Evolutionary conservation across 2,329 filamentous ascomycete species (phyloP).

Genomic region (Colletotrichum filicis): DNA sequence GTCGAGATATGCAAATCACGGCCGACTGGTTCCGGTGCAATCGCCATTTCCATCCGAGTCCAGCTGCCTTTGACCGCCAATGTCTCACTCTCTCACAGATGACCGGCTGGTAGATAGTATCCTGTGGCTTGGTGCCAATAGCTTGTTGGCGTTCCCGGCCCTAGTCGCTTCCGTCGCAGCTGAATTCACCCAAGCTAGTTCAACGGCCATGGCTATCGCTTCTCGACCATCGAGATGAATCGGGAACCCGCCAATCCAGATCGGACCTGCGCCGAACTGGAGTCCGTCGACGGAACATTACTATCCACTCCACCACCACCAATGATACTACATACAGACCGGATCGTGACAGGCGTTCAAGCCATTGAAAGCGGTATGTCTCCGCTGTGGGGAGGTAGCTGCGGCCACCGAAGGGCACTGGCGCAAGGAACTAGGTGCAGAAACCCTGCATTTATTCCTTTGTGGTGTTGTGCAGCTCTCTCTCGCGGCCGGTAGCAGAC

Average conservation of each 20-base stretch:
- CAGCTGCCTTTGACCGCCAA: neutral
- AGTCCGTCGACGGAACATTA: constrained; percentile 11
- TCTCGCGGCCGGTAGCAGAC: neutral
- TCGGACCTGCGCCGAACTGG: constrained; percentile 16
- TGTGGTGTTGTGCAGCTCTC: constrained; percentile 2
- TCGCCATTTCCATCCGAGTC: neutral
- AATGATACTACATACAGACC: neutral
- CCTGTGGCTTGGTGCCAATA: neutral
- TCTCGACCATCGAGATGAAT: constrained; percentile 10
- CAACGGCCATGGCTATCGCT: constrained; percentile 12
- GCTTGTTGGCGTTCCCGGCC: neutral
- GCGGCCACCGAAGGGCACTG: constrained; percentile 13
- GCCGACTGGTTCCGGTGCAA: neutral
- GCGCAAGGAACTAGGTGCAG: constrained; percentile 10
- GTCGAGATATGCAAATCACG: neutral
- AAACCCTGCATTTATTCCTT: constrained; percentile 18
- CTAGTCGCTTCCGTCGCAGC: constrained; percentile 8
- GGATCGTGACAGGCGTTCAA: constrained; percentile 15
- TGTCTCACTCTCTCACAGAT: neutral
- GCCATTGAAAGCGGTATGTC: neutral
- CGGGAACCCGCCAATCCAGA: constrained; percentile 8
- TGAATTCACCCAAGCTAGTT: neutral
- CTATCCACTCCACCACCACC: neutral
- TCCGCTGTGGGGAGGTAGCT: constrained; percentile 20
- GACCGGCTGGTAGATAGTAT: neutral